These are phyloP conservation scores for Diutina sp. DNA, from an alignment of 1,139 yeast genomes.

Conservation along the genomic window DNA sequence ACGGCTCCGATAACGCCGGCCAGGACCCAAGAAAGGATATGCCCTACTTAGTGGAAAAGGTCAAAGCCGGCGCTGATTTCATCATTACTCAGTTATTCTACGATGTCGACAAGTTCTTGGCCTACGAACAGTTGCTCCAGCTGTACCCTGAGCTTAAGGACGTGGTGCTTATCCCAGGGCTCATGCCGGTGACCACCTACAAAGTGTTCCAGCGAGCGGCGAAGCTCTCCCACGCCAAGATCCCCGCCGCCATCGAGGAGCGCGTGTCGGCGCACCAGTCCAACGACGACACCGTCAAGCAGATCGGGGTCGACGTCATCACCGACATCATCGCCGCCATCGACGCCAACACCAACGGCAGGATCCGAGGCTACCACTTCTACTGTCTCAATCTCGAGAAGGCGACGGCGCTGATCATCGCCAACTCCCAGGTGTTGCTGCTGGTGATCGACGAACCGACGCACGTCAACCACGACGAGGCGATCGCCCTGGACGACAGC, in stretches of 20 bases:
- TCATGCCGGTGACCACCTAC: conserved; percentile 93
- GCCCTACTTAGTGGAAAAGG: conserved; percentile 48
- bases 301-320: conserved; percentile 67
- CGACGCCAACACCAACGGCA: conserved; percentile 35
- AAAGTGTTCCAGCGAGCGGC: conserved; percentile 81
- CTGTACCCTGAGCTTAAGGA: conserved; percentile 22
- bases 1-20: conserved; percentile 49
- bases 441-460: conserved; percentile 9
- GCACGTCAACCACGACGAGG: conserved; percentile 15
- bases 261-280: conserved; percentile 43
- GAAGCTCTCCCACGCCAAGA: conserved; percentile 77
- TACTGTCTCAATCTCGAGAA: conserved; percentile 84
- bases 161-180: conserved; percentile 72
- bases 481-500: conserved; percentile 24
- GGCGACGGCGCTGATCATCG: conserved; percentile 76
- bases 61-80: conserved; percentile 36
- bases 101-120: conserved; percentile 28
- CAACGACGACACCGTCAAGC: conserved; percentile 81
- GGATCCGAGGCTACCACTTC: conserved; percentile 74
- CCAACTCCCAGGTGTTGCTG: conserved; percentile 38
- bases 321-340: conserved; percentile 50
- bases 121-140: conserved; percentile 21
- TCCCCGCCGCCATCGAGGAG: conserved; percentile 37
- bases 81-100: conserved; percentile 33
- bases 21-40: conserved; percentile 58